Evolutionary conservation across 169 alveolate genomes (phyloP), one percentile per base, ranked within the genome.

Genomic region (Theileria equi): DNA sequence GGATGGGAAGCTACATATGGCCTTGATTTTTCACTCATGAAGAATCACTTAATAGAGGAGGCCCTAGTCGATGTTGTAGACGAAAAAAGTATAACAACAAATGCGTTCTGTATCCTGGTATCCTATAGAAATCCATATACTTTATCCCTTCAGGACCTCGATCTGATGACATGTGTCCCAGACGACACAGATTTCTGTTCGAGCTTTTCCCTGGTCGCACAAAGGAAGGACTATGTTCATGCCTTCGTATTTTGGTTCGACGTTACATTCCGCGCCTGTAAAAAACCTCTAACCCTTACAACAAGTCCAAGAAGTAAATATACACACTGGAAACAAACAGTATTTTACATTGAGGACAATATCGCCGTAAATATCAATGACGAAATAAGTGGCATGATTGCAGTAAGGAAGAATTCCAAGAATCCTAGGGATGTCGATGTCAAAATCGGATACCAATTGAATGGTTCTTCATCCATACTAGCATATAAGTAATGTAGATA

Each of bases 1-100:
- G 95, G 87, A 81, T 97, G 99, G 99, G 89, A 91, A 59, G 90
- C 93, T 74, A 96, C 95, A 31, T 96, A 96, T 82, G 98, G 97
- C 19, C 91, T 96, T 57, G 94, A 95, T 81, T 96, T 95, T 95
- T 84, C 95, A 8, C 74, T 94, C 52, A 91, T 97, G 65, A 84
- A 92, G 65, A 65, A 65, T 34, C 80, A 92, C 84, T 88, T 89
- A 47, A 79, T 95, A 64, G 95, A 85, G 64, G 99, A 96, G 79
- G 99, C 99, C n/a, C 72, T 95, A 32, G 95, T 96, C 16, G 99
- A 95, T 78, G 66, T 70, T 29, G 96, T 92, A 28, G 95, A 93
- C 40, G 91, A 76, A 49, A 81, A 89, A 63, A 90, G 94, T 32
- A 68, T 94, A 19, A 93, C 82, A n/a, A 93, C 96, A 19, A 89